Conservation (phyloP, 192 early-diverging fungal genomes). For the Dimargaris cristalligena region DNA sequence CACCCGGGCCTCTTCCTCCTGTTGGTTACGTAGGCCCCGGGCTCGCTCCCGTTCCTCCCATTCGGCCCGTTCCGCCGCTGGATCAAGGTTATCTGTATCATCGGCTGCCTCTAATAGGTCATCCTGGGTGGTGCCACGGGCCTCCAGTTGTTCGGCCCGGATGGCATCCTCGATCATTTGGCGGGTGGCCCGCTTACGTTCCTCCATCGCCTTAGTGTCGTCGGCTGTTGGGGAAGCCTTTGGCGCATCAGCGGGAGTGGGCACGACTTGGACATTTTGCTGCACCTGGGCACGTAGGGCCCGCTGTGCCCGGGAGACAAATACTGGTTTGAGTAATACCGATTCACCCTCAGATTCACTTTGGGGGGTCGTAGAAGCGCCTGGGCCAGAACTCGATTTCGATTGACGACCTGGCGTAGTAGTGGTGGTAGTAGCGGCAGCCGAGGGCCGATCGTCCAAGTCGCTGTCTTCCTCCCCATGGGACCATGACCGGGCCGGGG, state of each 20-base stretch:
- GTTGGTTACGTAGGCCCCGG: background rate
- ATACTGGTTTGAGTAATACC: background rate
- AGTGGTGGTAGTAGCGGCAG: background rate
- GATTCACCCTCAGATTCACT: background rate
- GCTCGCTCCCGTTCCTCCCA: constrained; percentile 1
- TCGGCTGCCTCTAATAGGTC: background rate
- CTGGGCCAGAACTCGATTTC: background rate
- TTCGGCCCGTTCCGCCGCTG: background rate
- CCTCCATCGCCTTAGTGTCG: background rate
- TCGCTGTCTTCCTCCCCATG: background rate
- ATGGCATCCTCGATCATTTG: constrained; percentile 1
- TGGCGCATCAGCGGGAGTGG: background rate
- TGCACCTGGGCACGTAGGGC: background rate
- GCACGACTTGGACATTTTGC: no score
- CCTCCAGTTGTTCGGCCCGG: background rate
- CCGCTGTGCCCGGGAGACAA: background rate
- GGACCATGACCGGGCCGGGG: background rate
- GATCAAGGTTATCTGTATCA: background rate
- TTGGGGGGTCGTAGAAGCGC: background rate
- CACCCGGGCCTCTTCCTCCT: constrained; percentile 23
- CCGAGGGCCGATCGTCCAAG: no score
- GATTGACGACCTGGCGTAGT: background rate
- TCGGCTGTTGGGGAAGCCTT: background rate
- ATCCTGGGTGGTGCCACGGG: background rate
- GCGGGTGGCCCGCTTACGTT: background rate